Evolutionary conservation across 176 grass and related monocot genomes (phyloP), one percentile per base, ranked within the genome.

Genomic region (Eragrostis nindensis): DNA sequence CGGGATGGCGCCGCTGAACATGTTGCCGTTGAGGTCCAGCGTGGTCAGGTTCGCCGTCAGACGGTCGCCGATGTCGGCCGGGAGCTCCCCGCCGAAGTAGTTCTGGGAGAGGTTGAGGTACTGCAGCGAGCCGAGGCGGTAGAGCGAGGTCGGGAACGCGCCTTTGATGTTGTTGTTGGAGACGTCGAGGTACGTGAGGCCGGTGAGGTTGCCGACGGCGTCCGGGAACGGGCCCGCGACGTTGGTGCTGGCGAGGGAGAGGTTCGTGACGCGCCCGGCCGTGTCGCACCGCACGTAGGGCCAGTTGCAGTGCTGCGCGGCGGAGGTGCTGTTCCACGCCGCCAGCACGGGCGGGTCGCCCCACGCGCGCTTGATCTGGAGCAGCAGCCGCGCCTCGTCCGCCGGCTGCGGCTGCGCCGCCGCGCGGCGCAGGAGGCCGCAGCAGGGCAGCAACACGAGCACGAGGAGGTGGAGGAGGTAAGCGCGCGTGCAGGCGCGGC

Each of bases 311-410:
- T 89, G 72, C 40, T 13, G 19, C 25, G 70, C 45, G 15, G 52
- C 43, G 64, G 71, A 11, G 62, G 71, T 8, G 71, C 43, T 66
- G 52, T 46, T 83, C 92, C 95, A 92, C 5, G 68, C 66, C 45
- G 83, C 64, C 54, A 98, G 90, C 56, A 17, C 82, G 1, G 65
- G 0, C 64, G 86, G 91, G 69, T 87, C 29, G 14, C 53, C 48
- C 92, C 87, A 92, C 16, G 76, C 90, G 54, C 61, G 0, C 81
- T 93, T 94, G 81, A 94, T 87, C 60, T 36, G 50, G 8, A 93
- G 38, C 17, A 98, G 83, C 18, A 86, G 67, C 36, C 1, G 66
- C 72, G 24, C 45, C n/a, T 98, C 95, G 41, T 18, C 45, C 30
- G 42, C 25, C 6, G 80, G 47, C 21, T 11, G n/a, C 29, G 74